Evolutionary conservation across 306 rosid genomes (phyloP).

Genomic region (Prunus davidiana): DNA sequence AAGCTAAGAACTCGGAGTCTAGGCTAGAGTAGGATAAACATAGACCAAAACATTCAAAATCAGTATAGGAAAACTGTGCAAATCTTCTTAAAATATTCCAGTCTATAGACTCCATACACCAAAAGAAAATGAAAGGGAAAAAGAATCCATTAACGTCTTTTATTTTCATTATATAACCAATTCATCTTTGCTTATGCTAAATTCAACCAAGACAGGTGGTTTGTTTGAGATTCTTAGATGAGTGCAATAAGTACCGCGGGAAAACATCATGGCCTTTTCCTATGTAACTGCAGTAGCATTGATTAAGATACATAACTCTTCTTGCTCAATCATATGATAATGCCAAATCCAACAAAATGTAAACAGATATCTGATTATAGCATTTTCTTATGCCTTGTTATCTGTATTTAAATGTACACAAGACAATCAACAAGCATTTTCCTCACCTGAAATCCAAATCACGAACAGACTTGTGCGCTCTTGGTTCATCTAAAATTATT

Average conservation of each 20-base stretch:
- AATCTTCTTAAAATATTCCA: neutral
- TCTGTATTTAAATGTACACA: neutral
- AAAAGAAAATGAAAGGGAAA: neutral
- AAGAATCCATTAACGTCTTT: neutral
- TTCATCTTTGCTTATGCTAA: neutral
- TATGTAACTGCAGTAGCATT: neutral
- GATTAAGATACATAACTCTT: neutral
- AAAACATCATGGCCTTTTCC: neutral
- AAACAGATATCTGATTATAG: neutral
- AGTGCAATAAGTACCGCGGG: neutral
- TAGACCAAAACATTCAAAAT: constrained; percentile 15
- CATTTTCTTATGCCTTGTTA: neutral
- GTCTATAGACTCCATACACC: neutral
- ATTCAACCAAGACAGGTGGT: neutral
- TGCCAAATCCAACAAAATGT: constrained; percentile 1
- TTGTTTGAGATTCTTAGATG: neutral
- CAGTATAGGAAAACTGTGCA: neutral
- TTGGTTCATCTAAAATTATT: constrained; percentile 76
- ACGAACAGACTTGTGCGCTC: constrained; percentile 70
- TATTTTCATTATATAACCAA: neutral
- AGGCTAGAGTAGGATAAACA: constrained; percentile 51
- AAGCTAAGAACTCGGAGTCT: constrained; percentile 84
- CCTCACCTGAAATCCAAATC: constrained; percentile 92
- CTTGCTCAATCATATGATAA: neutral
- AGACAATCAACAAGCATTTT: neutral